Conservation (phyloP, 2,329 filamentous ascomycete species). For the Cladosporium sp. region DNA sequence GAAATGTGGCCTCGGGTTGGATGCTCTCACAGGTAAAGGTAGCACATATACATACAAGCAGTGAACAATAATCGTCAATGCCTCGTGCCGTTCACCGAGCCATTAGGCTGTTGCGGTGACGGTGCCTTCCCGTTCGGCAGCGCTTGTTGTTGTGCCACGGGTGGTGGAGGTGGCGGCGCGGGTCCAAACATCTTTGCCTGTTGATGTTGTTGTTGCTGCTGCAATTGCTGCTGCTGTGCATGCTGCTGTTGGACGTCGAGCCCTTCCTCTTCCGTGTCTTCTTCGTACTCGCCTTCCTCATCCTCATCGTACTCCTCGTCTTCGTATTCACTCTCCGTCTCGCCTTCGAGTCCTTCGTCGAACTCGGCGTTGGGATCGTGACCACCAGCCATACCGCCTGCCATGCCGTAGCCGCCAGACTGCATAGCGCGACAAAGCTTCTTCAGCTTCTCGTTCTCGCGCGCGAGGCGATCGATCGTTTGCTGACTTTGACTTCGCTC, state of each 20-base stretch:
- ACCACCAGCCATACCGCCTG: slow-evolving; percentile 18
- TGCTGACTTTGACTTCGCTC: slow-evolving; percentile 76
- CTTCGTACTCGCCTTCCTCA: slow-evolving; percentile 64
- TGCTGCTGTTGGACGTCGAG: slow-evolving; percentile 26
- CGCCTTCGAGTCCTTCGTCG: slow-evolving; percentile 43
- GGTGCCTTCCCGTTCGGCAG: slow-evolving; percentile 28
- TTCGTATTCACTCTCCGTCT: slow-evolving; percentile 65
- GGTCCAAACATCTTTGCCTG: slow-evolving; percentile 41
- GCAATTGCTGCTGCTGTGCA: not conserved
- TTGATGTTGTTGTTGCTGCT: not conserved
- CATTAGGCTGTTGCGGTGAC: slow-evolving; percentile 21
- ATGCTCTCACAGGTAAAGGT: slow-evolving; percentile 13
- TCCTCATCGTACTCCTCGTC: slow-evolving; percentile 59
- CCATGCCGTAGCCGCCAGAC: slow-evolving; percentile 74
- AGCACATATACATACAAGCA: slow-evolving; percentile 16
- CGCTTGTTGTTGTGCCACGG: slow-evolving; percentile 31
- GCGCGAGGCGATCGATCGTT: slow-evolving; percentile 75
- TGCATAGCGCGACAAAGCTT: slow-evolving; percentile 97
- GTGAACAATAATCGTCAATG: slow-evolving; percentile 25
- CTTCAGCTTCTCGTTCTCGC: slow-evolving; percentile 87
- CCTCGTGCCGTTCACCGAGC: slow-evolving; percentile 32
- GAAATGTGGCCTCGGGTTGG: not conserved
- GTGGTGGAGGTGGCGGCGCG: slow-evolving; percentile 53
- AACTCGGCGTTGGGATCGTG: slow-evolving; percentile 29
- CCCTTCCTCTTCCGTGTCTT: slow-evolving; percentile 58